Conservation (phyloP, 1,284 basidiomycete species). For the Ceratobasidium sp. region DNA sequence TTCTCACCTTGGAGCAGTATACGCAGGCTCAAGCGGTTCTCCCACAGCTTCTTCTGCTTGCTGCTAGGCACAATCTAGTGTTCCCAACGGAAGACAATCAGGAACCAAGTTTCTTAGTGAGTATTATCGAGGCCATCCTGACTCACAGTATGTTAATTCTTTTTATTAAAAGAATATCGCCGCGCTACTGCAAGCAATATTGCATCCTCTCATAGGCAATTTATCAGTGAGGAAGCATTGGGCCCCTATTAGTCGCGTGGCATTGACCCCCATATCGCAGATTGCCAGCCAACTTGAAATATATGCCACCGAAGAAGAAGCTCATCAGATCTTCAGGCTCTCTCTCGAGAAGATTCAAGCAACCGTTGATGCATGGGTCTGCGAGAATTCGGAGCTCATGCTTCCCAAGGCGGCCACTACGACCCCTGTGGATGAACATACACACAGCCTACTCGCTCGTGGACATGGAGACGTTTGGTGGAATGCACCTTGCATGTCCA, state of each 20-base stretch:
- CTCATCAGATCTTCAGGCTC: neutral
- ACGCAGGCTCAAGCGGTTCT: neutral
- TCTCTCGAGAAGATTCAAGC: constrained; percentile 1
- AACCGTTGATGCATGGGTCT: constrained; percentile 3
- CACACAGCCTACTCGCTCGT: neutral
- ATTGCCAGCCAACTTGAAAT: neutral
- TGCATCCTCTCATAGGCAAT: neutral
- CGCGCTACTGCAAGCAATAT: constrained; percentile 2
- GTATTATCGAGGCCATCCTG: constrained; percentile 48
- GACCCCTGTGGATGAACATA: neutral
- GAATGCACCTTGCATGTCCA: neutral
- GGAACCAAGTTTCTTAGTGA: neutral
- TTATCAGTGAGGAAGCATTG: constrained; percentile 50
- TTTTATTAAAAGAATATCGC: constrained; percentile 55
- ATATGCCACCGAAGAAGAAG: neutral
- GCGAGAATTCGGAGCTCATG: constrained; percentile 7
- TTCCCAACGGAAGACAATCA: neutral
- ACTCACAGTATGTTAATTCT: constrained; percentile 45
- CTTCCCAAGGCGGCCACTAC: neutral
- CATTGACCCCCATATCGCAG: neutral
- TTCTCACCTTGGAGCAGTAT: neutral
- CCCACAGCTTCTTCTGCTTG: constrained; percentile 1
- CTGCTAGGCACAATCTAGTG: neutral
- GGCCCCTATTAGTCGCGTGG: neutral
- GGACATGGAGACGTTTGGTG: constrained; percentile 14